A percentile compares a stretch with the other conserved stretches of the same genome.
Conservation (phyloP, 176 grass and related monocot genomes). For the Oryza coarctata region DNA sequence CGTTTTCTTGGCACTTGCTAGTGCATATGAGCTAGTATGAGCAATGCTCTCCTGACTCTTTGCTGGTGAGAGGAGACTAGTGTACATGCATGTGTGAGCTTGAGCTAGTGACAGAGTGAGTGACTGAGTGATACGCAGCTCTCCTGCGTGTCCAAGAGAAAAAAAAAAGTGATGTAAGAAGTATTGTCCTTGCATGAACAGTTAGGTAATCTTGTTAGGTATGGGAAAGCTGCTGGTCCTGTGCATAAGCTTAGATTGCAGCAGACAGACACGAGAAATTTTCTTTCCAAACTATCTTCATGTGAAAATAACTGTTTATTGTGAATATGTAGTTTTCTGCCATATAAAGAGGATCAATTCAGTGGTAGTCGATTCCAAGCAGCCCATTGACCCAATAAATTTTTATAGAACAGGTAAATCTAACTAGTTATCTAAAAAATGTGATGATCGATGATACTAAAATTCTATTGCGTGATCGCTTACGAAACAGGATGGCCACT, state of each 20-base stretch:
- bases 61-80: neutral
- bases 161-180: neutral
- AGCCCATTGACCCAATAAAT: neutral
- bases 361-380: neutral
- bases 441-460: too few relatives aligned
- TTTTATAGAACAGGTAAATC: neutral
- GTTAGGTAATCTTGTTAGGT: conserved; percentile 15
- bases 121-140: neutral
- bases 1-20: neutral
- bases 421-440: neutral
- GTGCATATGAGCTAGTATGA: neutral
- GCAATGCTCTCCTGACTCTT: neutral
- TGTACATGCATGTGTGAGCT: neutral
- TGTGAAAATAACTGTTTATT: neutral
- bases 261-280: neutral
- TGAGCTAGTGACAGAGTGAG: neutral
- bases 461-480: too few relatives aligned
- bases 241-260: neutral
- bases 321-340: neutral
- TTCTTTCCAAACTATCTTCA: neutral
- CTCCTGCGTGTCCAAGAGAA: too few relatives aligned
- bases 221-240: neutral
- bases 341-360: neutral
- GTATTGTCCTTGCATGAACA: neutral
- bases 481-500: too few relatives aligned